Evolutionary conservation across 129 eudicot genomes (phyloP), one percentile per base, ranked within the genome.

Genomic region (Tanacetum coccineum): DNA sequence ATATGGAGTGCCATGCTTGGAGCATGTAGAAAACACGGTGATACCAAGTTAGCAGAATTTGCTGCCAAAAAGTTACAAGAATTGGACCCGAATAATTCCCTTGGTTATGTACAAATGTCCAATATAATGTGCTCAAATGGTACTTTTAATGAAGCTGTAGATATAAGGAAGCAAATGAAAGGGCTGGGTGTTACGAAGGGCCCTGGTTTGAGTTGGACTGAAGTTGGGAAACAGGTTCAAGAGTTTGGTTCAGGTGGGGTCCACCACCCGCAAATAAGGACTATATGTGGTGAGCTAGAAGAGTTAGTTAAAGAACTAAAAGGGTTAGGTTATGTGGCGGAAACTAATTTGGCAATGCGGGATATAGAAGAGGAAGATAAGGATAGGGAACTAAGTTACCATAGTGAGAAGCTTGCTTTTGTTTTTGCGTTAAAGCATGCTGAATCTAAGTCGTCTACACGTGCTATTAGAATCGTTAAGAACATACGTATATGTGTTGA

Each of bases 121-220:
- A 90, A 90, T 64, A 66, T 90, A 71, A 78, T 74, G 61, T 90
- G 84, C 68, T 82, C 87, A 11, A 66, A 64, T 9, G 81, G 85
- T 68, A 84, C 79, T 63, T 90, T 84, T 28, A 64, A 13, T 40
- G 84, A 83, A 66, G 92, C 86, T 8, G 74, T 81, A 22, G 70
- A 58, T 48, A 53, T 87, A 64, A 69, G 97, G 66, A 81, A 48
- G 71, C 78, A 81, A 60, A 90, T 90, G 97, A 59, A 62, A 47
- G 64, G 80, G 18, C 68, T 62, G 1, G 89, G 97, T 17, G 91
- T 85, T 13, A 82, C 76, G 10, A 90, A 90, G 78, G 81, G 79
- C 47, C 92, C 95, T 19, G 97, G 97, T 66, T 82, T 90, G 79
- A 90, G 97, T 81, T 87, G 97, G 97, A 74, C 79, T 13, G 95